phyloP scores from a whole-genome alignment of 352 stramenopile genomes.

The Globisporangium camurandrum region DNA sequence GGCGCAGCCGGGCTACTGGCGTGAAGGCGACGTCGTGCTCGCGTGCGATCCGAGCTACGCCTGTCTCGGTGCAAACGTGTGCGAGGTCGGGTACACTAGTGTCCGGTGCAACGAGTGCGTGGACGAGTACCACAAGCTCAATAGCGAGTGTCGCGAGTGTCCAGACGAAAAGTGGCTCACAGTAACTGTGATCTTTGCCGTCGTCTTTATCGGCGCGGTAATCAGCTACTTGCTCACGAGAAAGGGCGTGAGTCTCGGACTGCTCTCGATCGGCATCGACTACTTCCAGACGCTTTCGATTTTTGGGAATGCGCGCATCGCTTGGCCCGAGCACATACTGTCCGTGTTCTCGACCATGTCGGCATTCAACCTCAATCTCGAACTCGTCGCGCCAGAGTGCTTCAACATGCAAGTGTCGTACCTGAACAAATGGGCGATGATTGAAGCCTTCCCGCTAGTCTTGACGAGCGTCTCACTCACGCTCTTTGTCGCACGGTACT shows the following conservation, averaged over 20 bases:
- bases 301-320: constrained; percentile 60
- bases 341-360: constrained; percentile 58
- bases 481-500: constrained; percentile 45
- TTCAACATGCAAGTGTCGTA: constrained; percentile 68
- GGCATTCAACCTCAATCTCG: constrained; percentile 81
- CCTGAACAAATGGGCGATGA: constrained; percentile 60
- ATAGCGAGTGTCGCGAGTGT: constrained; percentile 50
- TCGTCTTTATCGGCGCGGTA: constrained; percentile 35
- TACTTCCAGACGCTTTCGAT: constrained; percentile 85
- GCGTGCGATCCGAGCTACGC: constrained; percentile 47
- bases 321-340: constrained; percentile 58
- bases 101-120: constrained; percentile 42
- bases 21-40: constrained; percentile 41
- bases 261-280: constrained; percentile 78
- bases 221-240: constrained; percentile 50
- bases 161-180: constrained; percentile 49
- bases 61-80: constrained; percentile 46
- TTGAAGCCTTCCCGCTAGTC: constrained; percentile 46
- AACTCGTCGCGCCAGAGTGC: constrained; percentile 78
- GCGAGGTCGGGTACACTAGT: constrained; percentile 30
- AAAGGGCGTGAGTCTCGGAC: constrained; percentile 55
- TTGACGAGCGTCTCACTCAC: constrained; percentile 31
- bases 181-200: constrained; percentile 37
- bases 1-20: constrained; percentile 44
- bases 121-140: constrained; percentile 49